Conservation (phyloP, 768 basidiomycete genomes). For the Termitomyces sp. region DNA sequence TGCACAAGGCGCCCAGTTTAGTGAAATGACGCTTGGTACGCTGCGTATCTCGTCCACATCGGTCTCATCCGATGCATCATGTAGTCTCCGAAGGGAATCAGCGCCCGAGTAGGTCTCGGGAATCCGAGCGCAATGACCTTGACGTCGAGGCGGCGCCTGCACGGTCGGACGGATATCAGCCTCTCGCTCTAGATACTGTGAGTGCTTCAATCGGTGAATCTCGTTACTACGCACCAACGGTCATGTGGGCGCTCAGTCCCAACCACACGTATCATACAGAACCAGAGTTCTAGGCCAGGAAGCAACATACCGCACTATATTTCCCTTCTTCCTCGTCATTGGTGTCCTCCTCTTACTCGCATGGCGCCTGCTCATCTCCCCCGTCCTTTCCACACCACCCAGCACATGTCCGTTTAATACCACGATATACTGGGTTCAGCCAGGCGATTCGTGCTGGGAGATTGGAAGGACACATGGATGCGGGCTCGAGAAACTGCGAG, state of each 20-base stretch:
- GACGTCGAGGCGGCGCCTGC: conserved; percentile 54
- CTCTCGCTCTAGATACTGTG: conserved; percentile 47
- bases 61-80: neutral
- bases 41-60: neutral
- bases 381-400: conserved; percentile 28
- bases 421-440: conserved; percentile 40
- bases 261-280: conserved; percentile 26
- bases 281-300: conserved; percentile 9
- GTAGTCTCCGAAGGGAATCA: conserved; percentile 13
- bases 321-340: conserved; percentile 69
- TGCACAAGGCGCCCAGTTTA: conserved; percentile 57
- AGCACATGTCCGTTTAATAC: conserved; percentile 35
- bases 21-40: conserved; percentile 35
- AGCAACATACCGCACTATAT: conserved; percentile 50
- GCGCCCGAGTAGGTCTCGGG: conserved; percentile 14
- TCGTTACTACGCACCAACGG: neutral
- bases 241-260: conserved; percentile 13
- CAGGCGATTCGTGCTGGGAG: conserved; percentile 65
- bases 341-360: conserved; percentile 56
- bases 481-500: conserved; percentile 43
- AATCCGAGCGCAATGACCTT: conserved; percentile 35
- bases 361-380: conserved; percentile 51
- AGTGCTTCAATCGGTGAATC: conserved; percentile 12
- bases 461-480: conserved; percentile 44
- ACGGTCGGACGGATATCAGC: conserved; percentile 51